Conservation (phyloP, 2,329 filamentous ascomycete genomes). For the Neonectria magnoliae region DNA sequence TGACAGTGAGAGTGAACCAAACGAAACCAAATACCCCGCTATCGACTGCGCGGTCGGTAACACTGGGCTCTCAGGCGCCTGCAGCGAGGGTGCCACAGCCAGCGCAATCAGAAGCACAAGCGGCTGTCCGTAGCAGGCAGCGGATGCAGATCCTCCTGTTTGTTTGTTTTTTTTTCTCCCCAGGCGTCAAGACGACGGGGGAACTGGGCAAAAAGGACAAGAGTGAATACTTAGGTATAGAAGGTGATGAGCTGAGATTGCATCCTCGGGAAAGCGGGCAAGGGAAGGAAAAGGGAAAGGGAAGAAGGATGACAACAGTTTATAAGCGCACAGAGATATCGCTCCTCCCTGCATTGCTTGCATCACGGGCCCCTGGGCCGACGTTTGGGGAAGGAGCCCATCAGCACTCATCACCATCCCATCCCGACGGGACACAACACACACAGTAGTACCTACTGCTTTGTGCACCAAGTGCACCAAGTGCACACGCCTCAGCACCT, state of each 20-base stretch:
- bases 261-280: neutral
- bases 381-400: constrained; percentile 4
- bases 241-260: neutral
- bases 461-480: neutral
- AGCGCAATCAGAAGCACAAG: constrained; percentile 11
- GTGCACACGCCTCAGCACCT: too few species aligned
- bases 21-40: constrained; percentile 41
- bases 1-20: constrained; percentile 28
- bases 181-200: neutral
- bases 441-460: neutral
- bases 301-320: constrained; percentile 10
- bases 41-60: constrained; percentile 14
- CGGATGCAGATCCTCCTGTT: neutral
- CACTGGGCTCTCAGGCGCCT: constrained; percentile 1
- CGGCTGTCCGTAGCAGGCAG: too few species aligned
- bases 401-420: neutral
- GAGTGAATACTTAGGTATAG: neutral
- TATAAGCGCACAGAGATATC: constrained; percentile 23
- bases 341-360: constrained; percentile 14
- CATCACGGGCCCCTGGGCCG: constrained; percentile 3
- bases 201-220: neutral
- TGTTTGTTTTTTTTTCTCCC: neutral
- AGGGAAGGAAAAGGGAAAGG: neutral
- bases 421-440: neutral
- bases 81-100: neutral